phyloP scores from a whole-genome alignment of 306 rosid genomes.

The Cicer arietinum region DNA sequence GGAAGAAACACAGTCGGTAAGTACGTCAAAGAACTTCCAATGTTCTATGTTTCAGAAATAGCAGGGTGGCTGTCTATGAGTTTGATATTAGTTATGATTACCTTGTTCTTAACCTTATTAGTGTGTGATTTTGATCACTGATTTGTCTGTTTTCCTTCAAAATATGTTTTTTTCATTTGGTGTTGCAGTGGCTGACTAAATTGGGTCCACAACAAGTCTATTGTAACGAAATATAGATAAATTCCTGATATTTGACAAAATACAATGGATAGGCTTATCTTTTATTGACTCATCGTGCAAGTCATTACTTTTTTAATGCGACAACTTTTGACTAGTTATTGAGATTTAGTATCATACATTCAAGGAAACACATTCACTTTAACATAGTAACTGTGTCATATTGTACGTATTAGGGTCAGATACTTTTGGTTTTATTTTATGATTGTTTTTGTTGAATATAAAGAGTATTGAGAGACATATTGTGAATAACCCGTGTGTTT shows the following conservation, averaged over 20 bases:
- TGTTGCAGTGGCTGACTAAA: conserved; percentile 4
- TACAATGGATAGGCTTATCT: not conserved
- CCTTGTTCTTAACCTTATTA: conserved; percentile 2
- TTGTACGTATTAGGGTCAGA: not conserved
- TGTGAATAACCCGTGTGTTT: too few relatives aligned
- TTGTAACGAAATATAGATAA: conserved; percentile 3
- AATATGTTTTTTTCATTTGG: not conserved
- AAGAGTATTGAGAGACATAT: too few relatives aligned
- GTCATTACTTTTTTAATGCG: not conserved
- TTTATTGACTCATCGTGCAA: not conserved
- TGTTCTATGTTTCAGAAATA: conserved; percentile 29
- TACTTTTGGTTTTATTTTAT: not conserved
- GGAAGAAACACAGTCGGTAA: conserved; percentile 88
- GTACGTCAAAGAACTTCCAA: conserved; percentile 25
- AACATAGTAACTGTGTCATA: not conserved
- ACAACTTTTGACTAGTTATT: conserved; percentile 7
- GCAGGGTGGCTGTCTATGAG: not conserved
- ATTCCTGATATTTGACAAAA: not conserved
- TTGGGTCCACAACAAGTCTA: conserved; percentile 4
- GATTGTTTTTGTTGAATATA: not conserved
- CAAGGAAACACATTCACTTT: not conserved
- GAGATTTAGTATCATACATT: conserved; percentile 18
- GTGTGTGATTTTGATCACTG: conserved; percentile 2
- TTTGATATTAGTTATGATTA: not conserved
- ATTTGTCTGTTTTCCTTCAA: not conserved